phyloP scores from a whole-genome alignment of 116 monocot genomes.

The Papilionanthe hybrid region DNA sequence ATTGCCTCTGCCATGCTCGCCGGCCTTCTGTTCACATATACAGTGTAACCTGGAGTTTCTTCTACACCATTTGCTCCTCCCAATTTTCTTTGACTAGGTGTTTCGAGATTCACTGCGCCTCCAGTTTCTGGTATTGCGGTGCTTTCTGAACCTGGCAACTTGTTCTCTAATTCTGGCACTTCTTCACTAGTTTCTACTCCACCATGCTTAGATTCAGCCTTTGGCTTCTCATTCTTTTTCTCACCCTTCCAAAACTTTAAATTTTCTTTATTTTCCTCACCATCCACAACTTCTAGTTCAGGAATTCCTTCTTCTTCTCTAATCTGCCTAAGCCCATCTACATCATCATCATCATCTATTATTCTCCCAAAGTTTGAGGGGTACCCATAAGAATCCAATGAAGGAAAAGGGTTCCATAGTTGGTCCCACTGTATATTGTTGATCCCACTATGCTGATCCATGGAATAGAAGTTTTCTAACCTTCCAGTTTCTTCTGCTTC shows the following conservation, averaged over 20 bases:
- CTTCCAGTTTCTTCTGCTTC: constrained; percentile 43
- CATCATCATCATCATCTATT: constrained; percentile 46
- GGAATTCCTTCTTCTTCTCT: constrained; percentile 93
- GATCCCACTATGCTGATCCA: constrained; percentile 6
- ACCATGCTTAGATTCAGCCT: background rate
- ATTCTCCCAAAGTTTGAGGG: constrained; percentile 18
- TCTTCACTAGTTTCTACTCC: constrained; percentile 3
- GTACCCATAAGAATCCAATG: constrained; percentile 53
- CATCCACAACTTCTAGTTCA: constrained; percentile 69
- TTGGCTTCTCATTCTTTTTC: constrained; percentile 10
- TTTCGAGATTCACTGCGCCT: constrained; percentile 24
- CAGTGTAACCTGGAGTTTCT: constrained; percentile 14
- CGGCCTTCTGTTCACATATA: constrained; percentile 3
- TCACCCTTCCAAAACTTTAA: too few relatives aligned
- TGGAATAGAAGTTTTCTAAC: constrained; percentile 38
- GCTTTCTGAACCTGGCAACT: constrained; percentile 24
- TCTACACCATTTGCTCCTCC: too few relatives aligned
- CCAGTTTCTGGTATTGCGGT: constrained; percentile 17
- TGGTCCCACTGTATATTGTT: constrained; percentile 25
- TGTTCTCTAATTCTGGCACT: constrained; percentile 14
- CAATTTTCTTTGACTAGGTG: too few relatives aligned
- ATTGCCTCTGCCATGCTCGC: constrained; percentile 16
- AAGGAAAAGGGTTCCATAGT: constrained; percentile 73
- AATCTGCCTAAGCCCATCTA: constrained; percentile 50
- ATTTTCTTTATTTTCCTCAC: background rate